These are phyloP conservation scores for Thermothelomyces thermophilus DNA, from an alignment of 2,329 filamentous ascomycete species.

Conservation along the genomic window DNA sequence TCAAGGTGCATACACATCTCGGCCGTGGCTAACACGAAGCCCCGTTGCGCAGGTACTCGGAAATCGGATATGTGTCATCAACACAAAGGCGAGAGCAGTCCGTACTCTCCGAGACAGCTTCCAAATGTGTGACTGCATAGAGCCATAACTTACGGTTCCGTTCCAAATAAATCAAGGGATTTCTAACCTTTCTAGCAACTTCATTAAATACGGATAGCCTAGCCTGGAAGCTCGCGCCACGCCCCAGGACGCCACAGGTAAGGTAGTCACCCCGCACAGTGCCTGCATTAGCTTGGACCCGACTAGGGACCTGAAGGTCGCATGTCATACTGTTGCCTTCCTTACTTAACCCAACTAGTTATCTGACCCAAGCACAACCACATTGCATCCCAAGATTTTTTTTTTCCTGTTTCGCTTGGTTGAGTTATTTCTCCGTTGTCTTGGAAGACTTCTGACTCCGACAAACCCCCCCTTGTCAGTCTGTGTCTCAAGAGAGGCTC, in stretches of 20 bases:
- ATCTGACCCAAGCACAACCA: not conserved
- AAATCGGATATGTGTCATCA: no score
- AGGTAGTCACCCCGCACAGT: not conserved
- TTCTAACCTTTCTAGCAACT: no score
- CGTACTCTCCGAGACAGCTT: no score
- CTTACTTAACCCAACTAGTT: not conserved
- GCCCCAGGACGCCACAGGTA: not conserved
- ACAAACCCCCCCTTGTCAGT: not conserved
- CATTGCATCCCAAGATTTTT: not conserved
- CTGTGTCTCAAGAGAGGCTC: not conserved
- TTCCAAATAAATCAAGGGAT: no score
- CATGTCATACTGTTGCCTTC: constrained; percentile 5
- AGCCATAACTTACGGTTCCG: no score
- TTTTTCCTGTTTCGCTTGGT: not conserved
- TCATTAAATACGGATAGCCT: no score
- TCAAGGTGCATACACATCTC: not conserved
- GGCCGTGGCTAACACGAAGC: not conserved
- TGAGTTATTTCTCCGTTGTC: no score
- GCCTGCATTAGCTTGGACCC: not conserved
- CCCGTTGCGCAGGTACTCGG: no score
- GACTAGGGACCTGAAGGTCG: not conserved
- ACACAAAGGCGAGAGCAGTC: no score
- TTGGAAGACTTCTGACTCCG: no score
- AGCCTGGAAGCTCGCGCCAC: not conserved
- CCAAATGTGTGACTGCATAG: no score